These are phyloP conservation scores for Mycena floridula DNA, from an alignment of 768 basidiomycete genomes.

Conservation along the genomic window DNA sequence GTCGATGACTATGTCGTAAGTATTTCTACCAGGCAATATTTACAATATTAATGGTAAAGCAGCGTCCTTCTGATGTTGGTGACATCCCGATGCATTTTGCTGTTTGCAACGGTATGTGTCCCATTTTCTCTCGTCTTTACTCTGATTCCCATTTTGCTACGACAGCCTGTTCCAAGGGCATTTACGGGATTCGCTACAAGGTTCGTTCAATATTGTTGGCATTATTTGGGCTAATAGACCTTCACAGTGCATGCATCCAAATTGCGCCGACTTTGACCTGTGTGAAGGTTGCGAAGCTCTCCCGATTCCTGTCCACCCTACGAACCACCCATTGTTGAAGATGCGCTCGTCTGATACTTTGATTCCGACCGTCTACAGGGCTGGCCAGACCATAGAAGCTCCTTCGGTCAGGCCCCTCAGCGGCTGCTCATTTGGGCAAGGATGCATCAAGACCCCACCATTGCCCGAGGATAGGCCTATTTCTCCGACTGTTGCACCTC, in stretches of 20 bases:
- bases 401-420: not conserved
- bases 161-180: conserved; percentile 48
- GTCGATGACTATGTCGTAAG: conserved; percentile 54
- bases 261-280: conserved; percentile 77
- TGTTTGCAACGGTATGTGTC: no score
- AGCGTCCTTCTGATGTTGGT: no score
- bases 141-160: conserved; percentile 55
- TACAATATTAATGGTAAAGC: no score
- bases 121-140: no score
- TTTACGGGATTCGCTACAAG: conserved; percentile 70
- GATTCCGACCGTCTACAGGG: conserved; percentile 36
- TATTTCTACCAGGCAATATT: no score
- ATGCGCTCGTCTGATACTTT: conserved; percentile 47
- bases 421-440: no score
- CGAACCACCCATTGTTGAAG: conserved; percentile 70
- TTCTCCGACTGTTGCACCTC: conserved; percentile 7
- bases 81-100: no score
- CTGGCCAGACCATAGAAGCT: conserved; percentile 21
- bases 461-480: not conserved
- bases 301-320: conserved; percentile 71
- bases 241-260: conserved; percentile 67
- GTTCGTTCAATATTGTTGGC: conserved; percentile 21
- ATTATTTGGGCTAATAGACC: conserved; percentile 4
- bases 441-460: no score
- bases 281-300: conserved; percentile 75